Evolutionary conservation across 1,139 yeast species (phyloP).

Genomic region (Protomyces pachydermus): DNA sequence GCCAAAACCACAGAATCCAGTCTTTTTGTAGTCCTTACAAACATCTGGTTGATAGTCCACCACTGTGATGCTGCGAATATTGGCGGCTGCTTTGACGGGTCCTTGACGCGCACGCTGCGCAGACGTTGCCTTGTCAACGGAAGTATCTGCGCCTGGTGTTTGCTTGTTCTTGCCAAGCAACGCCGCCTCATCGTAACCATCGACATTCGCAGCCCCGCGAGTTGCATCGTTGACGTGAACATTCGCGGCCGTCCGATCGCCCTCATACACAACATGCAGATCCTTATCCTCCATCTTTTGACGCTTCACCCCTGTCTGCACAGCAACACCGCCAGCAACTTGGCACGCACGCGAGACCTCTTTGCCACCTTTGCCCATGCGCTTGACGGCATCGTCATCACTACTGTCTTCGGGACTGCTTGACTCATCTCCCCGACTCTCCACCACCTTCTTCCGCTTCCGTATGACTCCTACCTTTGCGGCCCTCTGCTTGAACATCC

Average conservation of each 20-base stretch:
- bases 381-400: background rate
- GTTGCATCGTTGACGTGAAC: slow-evolving; percentile 20
- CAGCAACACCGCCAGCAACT: background rate
- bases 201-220: slow-evolving; percentile 14
- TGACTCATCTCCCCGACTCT: background rate
- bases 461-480: background rate
- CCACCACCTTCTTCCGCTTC: background rate
- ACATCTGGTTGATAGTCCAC: slow-evolving; percentile 91
- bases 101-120: slow-evolving; percentile 36
- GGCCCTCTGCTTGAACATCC: background rate
- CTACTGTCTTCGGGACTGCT: background rate
- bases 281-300: background rate
- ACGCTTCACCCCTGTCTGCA: background rate
- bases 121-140: slow-evolving; percentile 41
- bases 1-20: slow-evolving; percentile 96
- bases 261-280: slow-evolving; percentile 2
- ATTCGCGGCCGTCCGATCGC: slow-evolving; percentile 2
- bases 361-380: background rate
- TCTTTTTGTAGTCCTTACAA: slow-evolving; percentile 84
- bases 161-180: slow-evolving; percentile 13
- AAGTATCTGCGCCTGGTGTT: slow-evolving; percentile 31
- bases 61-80: slow-evolving; percentile 65
- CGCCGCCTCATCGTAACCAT: slow-evolving; percentile 27
- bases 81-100: slow-evolving; percentile 48
- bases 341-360: background rate